phyloP scores from a whole-genome alignment of 2,329 filamentous ascomycete genomes.

The Penicillium sp. region DNA sequence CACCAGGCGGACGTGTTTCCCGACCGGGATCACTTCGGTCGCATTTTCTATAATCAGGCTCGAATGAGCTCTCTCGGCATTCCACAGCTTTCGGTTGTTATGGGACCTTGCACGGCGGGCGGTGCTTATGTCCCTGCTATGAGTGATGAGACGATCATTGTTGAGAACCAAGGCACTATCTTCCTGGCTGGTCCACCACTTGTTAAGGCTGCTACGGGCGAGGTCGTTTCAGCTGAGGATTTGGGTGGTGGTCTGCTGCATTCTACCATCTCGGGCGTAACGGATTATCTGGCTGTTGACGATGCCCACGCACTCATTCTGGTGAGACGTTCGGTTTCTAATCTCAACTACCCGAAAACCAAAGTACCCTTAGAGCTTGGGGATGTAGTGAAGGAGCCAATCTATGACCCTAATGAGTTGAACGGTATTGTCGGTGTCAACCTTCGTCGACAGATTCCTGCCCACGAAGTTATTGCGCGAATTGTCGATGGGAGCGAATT shows the following conservation, averaged over 20 bases:
- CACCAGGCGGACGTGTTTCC: constrained; percentile 96
- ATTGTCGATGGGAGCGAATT: constrained; percentile 90
- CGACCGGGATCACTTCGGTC: constrained; percentile 89
- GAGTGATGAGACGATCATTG: constrained; percentile 97
- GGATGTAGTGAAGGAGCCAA: constrained; percentile 64
- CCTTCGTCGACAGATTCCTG: constrained; percentile 78
- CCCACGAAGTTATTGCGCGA: constrained; percentile 86
- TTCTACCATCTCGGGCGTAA: constrained; percentile 85
- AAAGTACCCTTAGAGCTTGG: constrained; percentile 30
- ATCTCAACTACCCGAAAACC: constrained; percentile 79
- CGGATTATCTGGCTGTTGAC: constrained; percentile 91
- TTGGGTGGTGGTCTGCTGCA: constrained; percentile 88
- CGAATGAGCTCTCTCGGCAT: constrained; percentile 87
- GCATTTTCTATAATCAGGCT: constrained; percentile 98
- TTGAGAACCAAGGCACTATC: constrained; percentile 92
- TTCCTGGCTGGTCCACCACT: constrained; percentile 93
- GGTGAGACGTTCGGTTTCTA: constrained; percentile 77
- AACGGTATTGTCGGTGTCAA: constrained; percentile 88
- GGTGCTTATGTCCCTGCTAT: constrained; percentile 96
- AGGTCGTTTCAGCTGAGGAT: constrained; percentile 86
- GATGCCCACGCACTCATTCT: constrained; percentile 89
- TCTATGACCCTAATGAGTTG: constrained; percentile 77
- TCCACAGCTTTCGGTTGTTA: constrained; percentile 90
- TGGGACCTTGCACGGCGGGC: constrained; percentile 95
- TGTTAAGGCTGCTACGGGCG: constrained; percentile 93